Evolutionary conservation across 345 rosid genomes (phyloP).

Genomic region (Boechera divaricarpa): DNA sequence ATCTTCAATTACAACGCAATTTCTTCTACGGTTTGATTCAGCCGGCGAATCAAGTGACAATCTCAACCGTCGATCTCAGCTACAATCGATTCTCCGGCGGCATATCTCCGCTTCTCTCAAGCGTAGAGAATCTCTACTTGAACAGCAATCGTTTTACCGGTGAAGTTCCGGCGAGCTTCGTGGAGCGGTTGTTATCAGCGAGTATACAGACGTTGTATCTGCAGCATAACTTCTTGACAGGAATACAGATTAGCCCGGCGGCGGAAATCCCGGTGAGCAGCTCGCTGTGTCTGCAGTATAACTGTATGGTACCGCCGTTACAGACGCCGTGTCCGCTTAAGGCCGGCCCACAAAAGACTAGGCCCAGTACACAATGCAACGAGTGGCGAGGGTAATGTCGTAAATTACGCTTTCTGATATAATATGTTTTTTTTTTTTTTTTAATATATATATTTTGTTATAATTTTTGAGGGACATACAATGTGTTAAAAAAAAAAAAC

Average conservation of each 20-base stretch:
- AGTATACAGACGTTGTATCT: slow-evolving; percentile 72
- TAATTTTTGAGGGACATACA: slow-evolving; percentile 25
- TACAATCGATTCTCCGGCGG: slow-evolving; percentile 80
- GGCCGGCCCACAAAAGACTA: slow-evolving; percentile 75
- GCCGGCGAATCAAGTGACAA: slow-evolving; percentile 67
- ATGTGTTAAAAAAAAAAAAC: slow-evolving; percentile 22
- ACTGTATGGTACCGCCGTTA: slow-evolving; percentile 94
- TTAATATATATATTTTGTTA: background rate
- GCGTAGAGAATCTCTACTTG: slow-evolving; percentile 82
- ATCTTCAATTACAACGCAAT: slow-evolving; percentile 84
- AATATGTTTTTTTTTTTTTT: background rate
- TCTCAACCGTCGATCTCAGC: slow-evolving; percentile 83
- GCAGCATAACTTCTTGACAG: slow-evolving; percentile 93
- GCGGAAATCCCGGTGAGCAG: slow-evolving; percentile 85
- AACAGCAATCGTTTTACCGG: slow-evolving; percentile 94
- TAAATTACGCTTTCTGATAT: background rate
- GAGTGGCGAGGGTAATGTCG: slow-evolving; percentile 62
- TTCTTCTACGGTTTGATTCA: slow-evolving; percentile 67
- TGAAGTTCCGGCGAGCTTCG: slow-evolving; percentile 78
- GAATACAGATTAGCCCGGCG: slow-evolving; percentile 87
- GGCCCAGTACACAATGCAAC: slow-evolving; percentile 80
- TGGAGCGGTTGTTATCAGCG: slow-evolving; percentile 70
- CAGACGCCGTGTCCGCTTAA: slow-evolving; percentile 90
- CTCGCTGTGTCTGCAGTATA: slow-evolving; percentile 89
- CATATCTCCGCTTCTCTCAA: slow-evolving; percentile 79